Percentiles rank a stretch among this genome's conserved stretches.
phyloP scores from a whole-genome alignment of 148 eudicot species.

The Chenopodium quinoa region DNA sequence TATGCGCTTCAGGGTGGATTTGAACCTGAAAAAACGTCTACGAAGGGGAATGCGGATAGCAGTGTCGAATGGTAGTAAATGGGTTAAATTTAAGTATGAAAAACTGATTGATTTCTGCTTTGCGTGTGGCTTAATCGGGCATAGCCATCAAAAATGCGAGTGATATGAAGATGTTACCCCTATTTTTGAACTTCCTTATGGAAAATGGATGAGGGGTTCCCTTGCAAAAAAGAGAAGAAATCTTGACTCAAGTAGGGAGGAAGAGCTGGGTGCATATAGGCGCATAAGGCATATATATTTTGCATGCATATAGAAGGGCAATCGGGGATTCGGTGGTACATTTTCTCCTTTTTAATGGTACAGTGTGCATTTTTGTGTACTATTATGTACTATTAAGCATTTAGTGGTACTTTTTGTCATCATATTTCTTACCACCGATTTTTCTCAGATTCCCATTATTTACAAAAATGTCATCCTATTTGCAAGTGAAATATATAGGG shows the following conservation, averaged over 20 bases:
- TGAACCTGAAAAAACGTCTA: neutral
- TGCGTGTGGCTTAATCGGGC: neutral
- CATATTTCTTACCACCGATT: no score
- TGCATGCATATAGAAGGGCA: no score
- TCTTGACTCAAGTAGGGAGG: neutral
- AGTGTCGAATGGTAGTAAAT: neutral
- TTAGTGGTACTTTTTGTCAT: no score
- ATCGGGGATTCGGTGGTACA: no score
- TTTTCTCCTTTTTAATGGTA: no score
- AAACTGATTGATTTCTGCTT: neutral
- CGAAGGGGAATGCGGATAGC: neutral
- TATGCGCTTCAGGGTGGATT: neutral
- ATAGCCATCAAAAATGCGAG: neutral
- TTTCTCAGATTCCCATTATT: no score
- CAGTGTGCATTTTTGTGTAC: no score
- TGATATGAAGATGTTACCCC: neutral
- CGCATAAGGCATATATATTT: no score
- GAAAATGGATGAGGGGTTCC: neutral
- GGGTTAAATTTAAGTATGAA: neutral
- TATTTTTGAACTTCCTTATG: neutral
- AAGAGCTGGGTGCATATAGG: neutral
- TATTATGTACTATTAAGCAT: no score
- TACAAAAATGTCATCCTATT: no score
- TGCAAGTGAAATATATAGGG: no score
- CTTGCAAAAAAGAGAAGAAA: neutral